Evolutionary conservation across 371 early-diverging fungal genomes (phyloP).

Genomic region (Mucor irregularis): DNA sequence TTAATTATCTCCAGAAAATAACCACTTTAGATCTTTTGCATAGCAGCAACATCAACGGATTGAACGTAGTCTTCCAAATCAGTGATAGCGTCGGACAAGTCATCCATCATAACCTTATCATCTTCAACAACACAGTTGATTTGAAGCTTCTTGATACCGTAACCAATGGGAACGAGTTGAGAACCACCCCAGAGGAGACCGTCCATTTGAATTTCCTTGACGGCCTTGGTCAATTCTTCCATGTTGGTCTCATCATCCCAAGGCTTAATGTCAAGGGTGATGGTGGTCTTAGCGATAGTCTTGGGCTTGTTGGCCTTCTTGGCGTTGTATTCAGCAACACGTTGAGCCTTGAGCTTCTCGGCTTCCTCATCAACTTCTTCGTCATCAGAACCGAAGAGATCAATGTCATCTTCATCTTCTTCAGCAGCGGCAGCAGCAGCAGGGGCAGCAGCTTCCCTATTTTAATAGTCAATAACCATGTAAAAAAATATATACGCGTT

Average conservation of each 20-base stretch:
- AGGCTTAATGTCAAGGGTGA: constrained; percentile 94
- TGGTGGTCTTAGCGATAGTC: constrained; percentile 89
- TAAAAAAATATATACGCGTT: background rate
- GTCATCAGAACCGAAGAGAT: constrained; percentile 95
- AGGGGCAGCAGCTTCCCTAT: constrained; percentile 31
- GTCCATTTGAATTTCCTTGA: constrained; percentile 80
- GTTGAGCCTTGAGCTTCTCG: constrained; percentile 84
- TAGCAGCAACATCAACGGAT: constrained; percentile 90
- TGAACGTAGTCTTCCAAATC: constrained; percentile 88
- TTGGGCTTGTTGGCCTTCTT: constrained; percentile 95
- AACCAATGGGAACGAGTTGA: constrained; percentile 83
- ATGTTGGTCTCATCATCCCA: constrained; percentile 97
- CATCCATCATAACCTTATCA: constrained; percentile 78
- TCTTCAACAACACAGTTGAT: constrained; percentile 94
- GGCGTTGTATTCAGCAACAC: constrained; percentile 90
- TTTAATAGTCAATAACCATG: background rate
- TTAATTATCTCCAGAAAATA: background rate
- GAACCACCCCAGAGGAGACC: constrained; percentile 91
- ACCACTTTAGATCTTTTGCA: constrained; percentile 91
- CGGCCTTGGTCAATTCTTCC: constrained; percentile 71
- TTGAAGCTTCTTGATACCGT: constrained; percentile 87
- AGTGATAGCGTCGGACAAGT: constrained; percentile 76
- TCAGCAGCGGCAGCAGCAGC: constrained; percentile 58
- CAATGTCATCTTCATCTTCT: constrained; percentile 92
- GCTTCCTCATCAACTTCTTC: constrained; percentile 90